These are phyloP conservation scores for Leccinum variicolor DNA, from an alignment of 768 basidiomycete species.

Conservation along the genomic window DNA sequence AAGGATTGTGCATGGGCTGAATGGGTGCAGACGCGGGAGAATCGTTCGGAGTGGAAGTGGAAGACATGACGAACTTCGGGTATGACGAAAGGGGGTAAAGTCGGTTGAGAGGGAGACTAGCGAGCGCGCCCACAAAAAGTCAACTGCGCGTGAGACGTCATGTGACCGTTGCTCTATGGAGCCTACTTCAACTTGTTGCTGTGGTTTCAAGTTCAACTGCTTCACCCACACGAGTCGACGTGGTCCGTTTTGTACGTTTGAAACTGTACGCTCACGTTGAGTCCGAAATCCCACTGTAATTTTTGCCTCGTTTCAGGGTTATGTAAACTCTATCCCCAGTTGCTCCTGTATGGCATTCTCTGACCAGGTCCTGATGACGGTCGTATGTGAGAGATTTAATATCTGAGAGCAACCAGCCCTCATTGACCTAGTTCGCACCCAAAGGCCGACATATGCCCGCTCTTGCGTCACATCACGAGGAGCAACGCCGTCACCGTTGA, in stretches of 20 bases:
- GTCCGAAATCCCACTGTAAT: background rate
- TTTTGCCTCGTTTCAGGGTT: background rate
- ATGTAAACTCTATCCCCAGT: background rate
- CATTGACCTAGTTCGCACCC: constrained; percentile 1
- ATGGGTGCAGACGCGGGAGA: constrained; percentile 62
- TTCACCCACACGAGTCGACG: background rate
- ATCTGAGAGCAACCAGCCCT: background rate
- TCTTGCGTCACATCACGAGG: background rate
- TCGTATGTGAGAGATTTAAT: background rate
- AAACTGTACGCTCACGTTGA: background rate
- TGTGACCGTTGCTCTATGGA: constrained; percentile 16
- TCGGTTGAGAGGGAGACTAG: background rate
- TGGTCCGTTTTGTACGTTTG: background rate
- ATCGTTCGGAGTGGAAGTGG: constrained; percentile 57
- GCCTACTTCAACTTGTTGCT: background rate
- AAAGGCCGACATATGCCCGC: constrained; percentile 14
- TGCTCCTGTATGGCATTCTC: background rate
- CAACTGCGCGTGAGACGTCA: constrained; percentile 30
- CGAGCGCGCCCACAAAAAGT: constrained; percentile 16
- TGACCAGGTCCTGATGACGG: background rate
- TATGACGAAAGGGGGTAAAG: background rate
- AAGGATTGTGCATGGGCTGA: constrained; percentile 84
- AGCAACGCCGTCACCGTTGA: background rate
- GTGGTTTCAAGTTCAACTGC: background rate
- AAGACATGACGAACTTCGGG: constrained; percentile 47